Evolutionary conservation across 1,139 yeast species (phyloP).

Genomic region (Hyphopichia burtonii): DNA sequence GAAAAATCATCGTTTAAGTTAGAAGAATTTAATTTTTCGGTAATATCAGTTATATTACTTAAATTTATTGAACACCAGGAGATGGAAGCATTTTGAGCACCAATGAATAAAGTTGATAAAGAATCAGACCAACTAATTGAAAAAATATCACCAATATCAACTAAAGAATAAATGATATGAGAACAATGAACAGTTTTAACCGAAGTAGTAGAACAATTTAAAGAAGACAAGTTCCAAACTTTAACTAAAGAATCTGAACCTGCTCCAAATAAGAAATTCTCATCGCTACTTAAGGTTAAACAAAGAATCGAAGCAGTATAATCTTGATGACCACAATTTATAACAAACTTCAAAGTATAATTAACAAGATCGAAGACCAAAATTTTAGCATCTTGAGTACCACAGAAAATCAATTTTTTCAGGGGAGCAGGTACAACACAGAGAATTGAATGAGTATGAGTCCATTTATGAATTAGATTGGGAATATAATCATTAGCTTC

Average conservation of each 20-base stretch:
- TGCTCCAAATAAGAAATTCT: slow-evolving; percentile 70
- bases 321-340: slow-evolving; percentile 38
- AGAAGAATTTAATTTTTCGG: not conserved
- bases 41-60: not conserved
- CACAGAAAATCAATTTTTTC: slow-evolving; percentile 69
- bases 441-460: slow-evolving; percentile 68
- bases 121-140: slow-evolving; percentile 70
- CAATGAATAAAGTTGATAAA: slow-evolving; percentile 67
- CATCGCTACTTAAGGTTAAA: slow-evolving; percentile 57
- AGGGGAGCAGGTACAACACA: slow-evolving; percentile 69
- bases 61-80: slow-evolving; percentile 55
- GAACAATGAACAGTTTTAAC: slow-evolving; percentile 33
- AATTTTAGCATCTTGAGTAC: slow-evolving; percentile 90
- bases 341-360: slow-evolving; percentile 49
- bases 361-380: slow-evolving; percentile 68
- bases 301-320: slow-evolving; percentile 77
- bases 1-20: not conserved
- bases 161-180: slow-evolving; percentile 72
- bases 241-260: slow-evolving; percentile 89
- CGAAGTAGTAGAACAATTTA: slow-evolving; percentile 12
- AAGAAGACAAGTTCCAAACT: slow-evolving; percentile 63
- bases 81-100: slow-evolving; percentile 89
- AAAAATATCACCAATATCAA: slow-evolving; percentile 93
- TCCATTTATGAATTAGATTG: slow-evolving; percentile 68
- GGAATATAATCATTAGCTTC: slow-evolving; percentile 13